Conservation (phyloP, 2,329 filamentous ascomycete species). For the Fulvia fulva region DNA sequence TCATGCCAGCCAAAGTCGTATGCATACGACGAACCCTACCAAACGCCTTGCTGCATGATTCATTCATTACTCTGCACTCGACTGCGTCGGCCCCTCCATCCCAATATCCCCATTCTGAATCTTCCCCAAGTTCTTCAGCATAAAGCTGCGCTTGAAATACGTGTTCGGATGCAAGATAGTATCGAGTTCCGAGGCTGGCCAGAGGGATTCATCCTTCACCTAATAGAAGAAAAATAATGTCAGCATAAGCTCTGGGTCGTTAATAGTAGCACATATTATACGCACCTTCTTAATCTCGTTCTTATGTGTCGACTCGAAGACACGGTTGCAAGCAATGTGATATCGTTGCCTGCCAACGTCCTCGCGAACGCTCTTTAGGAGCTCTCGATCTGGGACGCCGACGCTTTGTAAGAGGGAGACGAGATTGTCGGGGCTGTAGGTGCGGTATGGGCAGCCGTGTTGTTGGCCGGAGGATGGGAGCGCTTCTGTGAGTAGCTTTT, state of each 20-base stretch:
- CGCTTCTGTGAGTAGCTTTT: constrained; percentile 89
- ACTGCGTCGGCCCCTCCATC: constrained; percentile 31
- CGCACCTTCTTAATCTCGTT: constrained; percentile 45
- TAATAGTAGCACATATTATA: too few species aligned
- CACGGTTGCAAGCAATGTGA: constrained; percentile 93
- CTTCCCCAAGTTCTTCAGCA: constrained; percentile 72
- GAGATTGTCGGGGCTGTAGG: constrained; percentile 86
- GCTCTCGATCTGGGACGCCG: constrained; percentile 72
- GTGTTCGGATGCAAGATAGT: constrained; percentile 97
- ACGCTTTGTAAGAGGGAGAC: constrained; percentile 69
- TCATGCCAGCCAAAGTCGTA: too few species aligned
- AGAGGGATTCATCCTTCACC: constrained; percentile 46
- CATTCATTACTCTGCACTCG: constrained; percentile 5
- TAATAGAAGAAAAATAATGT: constrained; percentile 11
- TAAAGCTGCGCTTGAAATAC: constrained; percentile 92
- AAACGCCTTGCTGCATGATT: neutral
- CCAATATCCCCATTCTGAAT: constrained; percentile 36
- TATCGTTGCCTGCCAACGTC: constrained; percentile 86
- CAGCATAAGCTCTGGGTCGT: constrained; percentile 1
- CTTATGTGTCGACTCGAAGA: constrained; percentile 86
- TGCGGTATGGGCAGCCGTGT: constrained; percentile 94
- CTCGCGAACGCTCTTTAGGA: constrained; percentile 77
- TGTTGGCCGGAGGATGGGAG: constrained; percentile 76
- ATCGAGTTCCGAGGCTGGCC: constrained; percentile 68
- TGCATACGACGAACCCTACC: too few species aligned